Base-by-base conservation (phyloP, 768 basidiomycete species). In the Podaxis carcinomalis region DNA sequence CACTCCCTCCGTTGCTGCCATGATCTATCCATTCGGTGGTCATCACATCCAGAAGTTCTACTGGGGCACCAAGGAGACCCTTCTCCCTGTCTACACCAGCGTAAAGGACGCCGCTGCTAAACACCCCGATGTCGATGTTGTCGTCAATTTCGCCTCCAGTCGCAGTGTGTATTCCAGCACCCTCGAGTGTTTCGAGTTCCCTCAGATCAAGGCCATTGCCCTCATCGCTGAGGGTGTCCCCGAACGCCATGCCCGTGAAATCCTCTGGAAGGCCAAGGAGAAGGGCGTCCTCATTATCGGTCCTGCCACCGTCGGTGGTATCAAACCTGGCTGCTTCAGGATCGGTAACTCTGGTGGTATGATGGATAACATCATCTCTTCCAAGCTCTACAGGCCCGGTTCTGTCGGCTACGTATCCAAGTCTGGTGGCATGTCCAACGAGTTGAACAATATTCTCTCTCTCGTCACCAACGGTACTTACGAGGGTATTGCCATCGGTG, bases 11-110 rank as follows among this genome's bases (percentile, higher is more conserved):
- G 97, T 98, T 65, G 95, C 97, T 28, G 97, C 97, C 40, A 99
- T 98, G 96, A 97, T 99, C 73, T 99, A 99, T 76, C 97, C 96
- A 72, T 99, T 99, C 77, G 97, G 96, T 71, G 96, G 96, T 19
- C 96, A 98, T 79, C 97, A 98, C 79, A 97, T 98, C 76, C 97
- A 99, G 80, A 99, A 99, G 81, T 98, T 99, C 86, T 98, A 99
- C 84, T 98, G 97, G 97, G 97, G 97, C 59, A 98, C 97, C 42
- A 94, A 93, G 80, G 97, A 98, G 82, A 96, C 96, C 2, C 89
- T 99, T 51, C 87, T 99, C 40, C 97, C 97, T 54, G 96, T 99
- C 46, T 99, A 97, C 81, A 96, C 95, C 19, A 86, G 86, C 58
- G 82, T 97, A 66, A 85, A 85, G 57, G 96, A 98, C 70, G 96